A percentile compares a stretch with the other conserved stretches of the same genome.
Conservation (phyloP, 2,329 filamentous ascomycete genomes). For the Pestalotiopsis fici region DNA sequence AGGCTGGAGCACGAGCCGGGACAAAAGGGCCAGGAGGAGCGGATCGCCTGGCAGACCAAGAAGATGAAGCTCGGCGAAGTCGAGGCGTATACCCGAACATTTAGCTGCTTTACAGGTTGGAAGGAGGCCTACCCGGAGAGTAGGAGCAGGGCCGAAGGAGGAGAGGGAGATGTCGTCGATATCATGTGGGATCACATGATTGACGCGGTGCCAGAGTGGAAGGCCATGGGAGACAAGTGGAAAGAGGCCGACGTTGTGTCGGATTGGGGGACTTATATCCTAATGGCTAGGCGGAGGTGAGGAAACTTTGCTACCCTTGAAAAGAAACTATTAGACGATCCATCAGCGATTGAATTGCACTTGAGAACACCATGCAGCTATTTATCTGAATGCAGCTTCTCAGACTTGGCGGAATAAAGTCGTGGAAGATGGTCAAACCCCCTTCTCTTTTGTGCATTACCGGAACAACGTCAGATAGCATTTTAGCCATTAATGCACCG, state of each 20-base stretch:
- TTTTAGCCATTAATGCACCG: background rate
- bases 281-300: constrained; percentile 53
- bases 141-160: constrained; percentile 52
- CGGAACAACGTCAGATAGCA: too few species aligned
- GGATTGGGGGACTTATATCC: constrained; percentile 62
- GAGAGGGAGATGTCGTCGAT: constrained; percentile 63
- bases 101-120: constrained; percentile 62
- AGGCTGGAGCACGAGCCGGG: constrained; percentile 60
- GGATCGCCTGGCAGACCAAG: constrained; percentile 52
- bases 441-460: too few species aligned
- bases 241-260: constrained; percentile 54
- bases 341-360: too few species aligned
- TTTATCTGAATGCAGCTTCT: too few species aligned
- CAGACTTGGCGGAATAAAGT: too few species aligned
- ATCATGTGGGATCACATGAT: constrained; percentile 61
- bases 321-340: too few species aligned
- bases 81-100: constrained; percentile 63
- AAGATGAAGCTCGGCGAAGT: constrained; percentile 56
- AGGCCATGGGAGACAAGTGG: constrained; percentile 48
- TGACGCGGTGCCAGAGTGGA: constrained; percentile 54
- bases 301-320: background rate
- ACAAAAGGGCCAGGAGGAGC: constrained; percentile 34
- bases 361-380: too few species aligned
- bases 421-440: too few species aligned
- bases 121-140: constrained; percentile 52